A percentile compares a stretch with the other conserved stretches of the same genome.
phyloP scores from a whole-genome alignment of 2,329 filamentous ascomycete species.

The Plectosphaerella plurivora region DNA sequence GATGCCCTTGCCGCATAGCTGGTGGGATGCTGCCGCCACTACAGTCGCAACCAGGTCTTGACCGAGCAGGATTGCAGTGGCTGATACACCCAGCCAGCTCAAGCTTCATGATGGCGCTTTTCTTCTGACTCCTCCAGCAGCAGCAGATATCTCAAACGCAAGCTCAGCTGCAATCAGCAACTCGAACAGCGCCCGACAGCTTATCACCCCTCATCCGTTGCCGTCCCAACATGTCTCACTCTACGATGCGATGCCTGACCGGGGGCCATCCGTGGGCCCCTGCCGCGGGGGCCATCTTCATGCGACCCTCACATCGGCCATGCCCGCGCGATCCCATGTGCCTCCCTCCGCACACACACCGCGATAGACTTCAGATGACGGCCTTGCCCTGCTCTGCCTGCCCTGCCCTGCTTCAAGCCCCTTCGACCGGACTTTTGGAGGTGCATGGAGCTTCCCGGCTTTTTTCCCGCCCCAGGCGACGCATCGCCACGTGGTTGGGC shows the following conservation, averaged over 20 bases:
- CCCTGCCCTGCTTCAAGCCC: too few species aligned
- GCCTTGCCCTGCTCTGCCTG: too few species aligned
- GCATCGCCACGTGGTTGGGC: background rate
- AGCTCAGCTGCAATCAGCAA: background rate
- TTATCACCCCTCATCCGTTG: background rate
- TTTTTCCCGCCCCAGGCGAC: background rate
- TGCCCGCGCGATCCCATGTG: background rate
- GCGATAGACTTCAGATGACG: too few species aligned
- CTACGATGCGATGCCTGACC: background rate
- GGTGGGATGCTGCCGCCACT: too few species aligned
- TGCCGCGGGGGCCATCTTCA: background rate
- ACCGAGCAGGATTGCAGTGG: too few species aligned
- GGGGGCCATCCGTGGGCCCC: background rate
- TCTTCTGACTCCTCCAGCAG: background rate
- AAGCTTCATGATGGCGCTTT: too few species aligned
- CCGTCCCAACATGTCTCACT: background rate
- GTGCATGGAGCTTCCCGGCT: conserved; percentile 1
- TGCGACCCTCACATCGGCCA: background rate
- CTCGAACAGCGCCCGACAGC: background rate
- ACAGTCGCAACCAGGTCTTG: too few species aligned
- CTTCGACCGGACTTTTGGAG: background rate
- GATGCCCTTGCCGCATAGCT: too few species aligned
- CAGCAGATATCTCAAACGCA: background rate
- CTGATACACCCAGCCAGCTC: too few species aligned
- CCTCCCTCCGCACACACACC: too few species aligned